Percentiles rank a stretch among this genome's conserved stretches.
Conservation (phyloP, 2,329 filamentous ascomycete species). For the Didymella exigua region DNA sequence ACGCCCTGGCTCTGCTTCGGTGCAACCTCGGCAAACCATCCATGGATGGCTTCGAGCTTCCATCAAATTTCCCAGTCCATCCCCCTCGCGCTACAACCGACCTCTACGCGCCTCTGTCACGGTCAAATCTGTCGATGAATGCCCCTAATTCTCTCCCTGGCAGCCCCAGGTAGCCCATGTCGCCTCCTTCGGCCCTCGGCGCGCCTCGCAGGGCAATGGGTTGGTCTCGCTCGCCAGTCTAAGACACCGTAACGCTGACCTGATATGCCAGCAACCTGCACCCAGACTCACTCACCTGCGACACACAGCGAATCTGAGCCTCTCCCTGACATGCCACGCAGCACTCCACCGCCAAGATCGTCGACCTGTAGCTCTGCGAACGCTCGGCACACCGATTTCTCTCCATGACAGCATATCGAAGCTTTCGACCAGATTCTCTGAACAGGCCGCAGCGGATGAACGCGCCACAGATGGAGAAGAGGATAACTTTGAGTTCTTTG, state of each 20-base stretch:
- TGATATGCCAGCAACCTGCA: conserved; percentile 10
- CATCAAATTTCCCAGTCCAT: conserved; percentile 16
- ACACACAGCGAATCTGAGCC: neutral
- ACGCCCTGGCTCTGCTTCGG: neutral
- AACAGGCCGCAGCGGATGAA: neutral
- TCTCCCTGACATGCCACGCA: neutral
- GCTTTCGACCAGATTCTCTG: neutral
- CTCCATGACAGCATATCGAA: neutral
- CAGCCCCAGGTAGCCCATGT: conserved; percentile 40
- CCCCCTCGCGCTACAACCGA: conserved; percentile 21
- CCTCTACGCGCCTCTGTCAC: conserved; percentile 18
- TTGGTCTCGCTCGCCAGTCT: conserved; percentile 11
- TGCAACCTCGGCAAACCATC: neutral
- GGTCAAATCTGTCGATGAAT: conserved; percentile 43
- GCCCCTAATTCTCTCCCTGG: conserved; percentile 41
- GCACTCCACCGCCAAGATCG: neutral
- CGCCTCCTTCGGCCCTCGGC: conserved; percentile 26
- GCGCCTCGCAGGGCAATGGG: conserved; percentile 22
- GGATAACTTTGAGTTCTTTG: neutral
- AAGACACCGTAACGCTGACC: conserved; percentile 11
- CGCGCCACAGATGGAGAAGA: neutral
- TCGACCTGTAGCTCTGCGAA: neutral
- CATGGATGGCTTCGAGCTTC: neutral
- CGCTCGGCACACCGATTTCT: neutral
- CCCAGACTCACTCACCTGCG: neutral